Conservation (phyloP, 2,329 filamentous ascomycete species). For the Huntiella decipiens region DNA sequence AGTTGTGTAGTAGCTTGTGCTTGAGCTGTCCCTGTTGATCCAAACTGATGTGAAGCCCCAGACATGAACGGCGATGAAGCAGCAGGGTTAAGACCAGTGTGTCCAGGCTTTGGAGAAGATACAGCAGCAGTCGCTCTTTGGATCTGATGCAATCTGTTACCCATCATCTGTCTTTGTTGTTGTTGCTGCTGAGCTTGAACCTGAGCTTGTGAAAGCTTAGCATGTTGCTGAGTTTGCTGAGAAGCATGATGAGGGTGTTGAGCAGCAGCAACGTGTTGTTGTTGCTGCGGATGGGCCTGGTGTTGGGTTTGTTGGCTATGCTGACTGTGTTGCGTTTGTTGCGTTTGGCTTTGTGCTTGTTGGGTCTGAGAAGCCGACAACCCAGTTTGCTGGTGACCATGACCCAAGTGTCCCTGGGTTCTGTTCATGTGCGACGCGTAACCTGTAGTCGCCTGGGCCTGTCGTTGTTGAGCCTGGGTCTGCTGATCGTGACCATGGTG, state of each 20-base stretch:
- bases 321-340: neutral
- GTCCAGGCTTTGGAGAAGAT: constrained; percentile 6
- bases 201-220: constrained; percentile 12
- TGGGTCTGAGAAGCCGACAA: neutral
- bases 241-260: constrained; percentile 10
- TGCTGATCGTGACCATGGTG: constrained; percentile 9
- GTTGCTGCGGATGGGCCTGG: neutral
- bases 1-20: neutral
- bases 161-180: constrained; percentile 12
- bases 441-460: neutral
- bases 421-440: neutral
- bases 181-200: constrained; percentile 12
- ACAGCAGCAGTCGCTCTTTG: neutral
- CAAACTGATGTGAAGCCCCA: constrained; percentile 2
- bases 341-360: neutral
- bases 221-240: constrained; percentile 1
- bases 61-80: constrained; percentile 8
- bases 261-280: constrained; percentile 5
- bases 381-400: no score
- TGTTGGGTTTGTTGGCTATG: neutral
- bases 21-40: constrained; percentile 1
- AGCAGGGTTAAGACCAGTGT: neutral
- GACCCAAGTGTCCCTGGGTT: no score
- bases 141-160: neutral
- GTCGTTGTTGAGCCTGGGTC: constrained; percentile 2